Evolutionary conservation across 306 rosid species (phyloP).

Genomic region (Glycyrrhiza uralensis): DNA sequence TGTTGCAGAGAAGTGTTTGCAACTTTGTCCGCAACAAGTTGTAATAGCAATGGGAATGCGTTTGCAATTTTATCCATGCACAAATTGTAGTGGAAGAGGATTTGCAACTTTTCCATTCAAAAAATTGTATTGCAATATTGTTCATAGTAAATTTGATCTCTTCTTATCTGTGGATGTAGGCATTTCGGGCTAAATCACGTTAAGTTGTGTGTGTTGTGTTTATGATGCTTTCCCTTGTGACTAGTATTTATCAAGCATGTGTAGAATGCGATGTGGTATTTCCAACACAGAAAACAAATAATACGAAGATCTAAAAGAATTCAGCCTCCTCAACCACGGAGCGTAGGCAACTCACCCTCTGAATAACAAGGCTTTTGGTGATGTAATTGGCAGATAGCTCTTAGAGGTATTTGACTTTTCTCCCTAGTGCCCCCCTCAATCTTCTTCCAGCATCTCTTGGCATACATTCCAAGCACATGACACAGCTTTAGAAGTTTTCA

Average conservation of each 20-base stretch:
- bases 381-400: background rate
- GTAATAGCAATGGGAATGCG: background rate
- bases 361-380: background rate
- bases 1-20: background rate
- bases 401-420: background rate
- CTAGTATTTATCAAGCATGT: background rate
- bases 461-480: background rate
- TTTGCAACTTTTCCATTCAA: background rate
- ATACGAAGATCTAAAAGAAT: background rate
- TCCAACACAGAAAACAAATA: background rate
- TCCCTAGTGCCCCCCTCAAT: background rate
- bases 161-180: background rate
- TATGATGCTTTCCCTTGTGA: background rate
- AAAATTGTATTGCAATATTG: background rate
- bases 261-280: background rate
- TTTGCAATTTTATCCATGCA: background rate
- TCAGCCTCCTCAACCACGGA: background rate
- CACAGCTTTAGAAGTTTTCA: background rate
- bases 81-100: background rate
- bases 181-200: background rate
- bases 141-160: background rate
- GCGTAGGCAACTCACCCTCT: background rate
- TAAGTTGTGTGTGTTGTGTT: background rate
- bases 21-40: background rate
- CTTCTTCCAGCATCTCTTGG: background rate